Conservation (phyloP, 2,329 filamentous ascomycete genomes). For the Bipolaris zeicola region DNA sequence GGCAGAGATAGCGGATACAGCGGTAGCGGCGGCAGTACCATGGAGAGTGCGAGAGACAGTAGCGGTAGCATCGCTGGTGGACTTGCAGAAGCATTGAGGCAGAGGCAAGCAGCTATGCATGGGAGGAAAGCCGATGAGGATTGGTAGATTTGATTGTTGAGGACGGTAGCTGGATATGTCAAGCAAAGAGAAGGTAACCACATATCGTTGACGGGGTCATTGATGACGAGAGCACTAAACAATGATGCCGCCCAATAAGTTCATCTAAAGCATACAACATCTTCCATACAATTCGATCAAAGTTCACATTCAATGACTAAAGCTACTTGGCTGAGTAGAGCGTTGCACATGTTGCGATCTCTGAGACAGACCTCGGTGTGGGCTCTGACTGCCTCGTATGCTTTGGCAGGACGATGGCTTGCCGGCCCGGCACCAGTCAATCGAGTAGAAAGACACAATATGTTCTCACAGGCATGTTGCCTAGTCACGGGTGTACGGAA, state of each 20-base stretch:
- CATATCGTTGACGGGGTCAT: background rate
- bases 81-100: slow-evolving; percentile 56
- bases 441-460: background rate
- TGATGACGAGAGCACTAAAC: background rate
- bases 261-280: background rate
- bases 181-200: background rate
- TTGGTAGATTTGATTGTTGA: slow-evolving; percentile 23
- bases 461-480: background rate
- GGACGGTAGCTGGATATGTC: background rate
- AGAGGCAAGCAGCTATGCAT: slow-evolving; percentile 57
- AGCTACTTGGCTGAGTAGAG: background rate
- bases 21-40: slow-evolving; percentile 47
- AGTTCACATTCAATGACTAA: background rate
- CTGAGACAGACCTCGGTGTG: background rate
- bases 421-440: background rate
- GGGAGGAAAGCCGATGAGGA: slow-evolving; percentile 48
- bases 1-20: slow-evolving; percentile 67
- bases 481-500: background rate
- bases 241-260: background rate
- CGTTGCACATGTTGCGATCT: background rate
- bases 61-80: slow-evolving; percentile 55
- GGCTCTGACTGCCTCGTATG: background rate
- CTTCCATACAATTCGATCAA: background rate
- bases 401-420: background rate
- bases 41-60: slow-evolving; percentile 48